These are phyloP conservation scores for Cyberlindnera sargentensis DNA, from an alignment of 805 yeast species.

Conservation along the genomic window DNA sequence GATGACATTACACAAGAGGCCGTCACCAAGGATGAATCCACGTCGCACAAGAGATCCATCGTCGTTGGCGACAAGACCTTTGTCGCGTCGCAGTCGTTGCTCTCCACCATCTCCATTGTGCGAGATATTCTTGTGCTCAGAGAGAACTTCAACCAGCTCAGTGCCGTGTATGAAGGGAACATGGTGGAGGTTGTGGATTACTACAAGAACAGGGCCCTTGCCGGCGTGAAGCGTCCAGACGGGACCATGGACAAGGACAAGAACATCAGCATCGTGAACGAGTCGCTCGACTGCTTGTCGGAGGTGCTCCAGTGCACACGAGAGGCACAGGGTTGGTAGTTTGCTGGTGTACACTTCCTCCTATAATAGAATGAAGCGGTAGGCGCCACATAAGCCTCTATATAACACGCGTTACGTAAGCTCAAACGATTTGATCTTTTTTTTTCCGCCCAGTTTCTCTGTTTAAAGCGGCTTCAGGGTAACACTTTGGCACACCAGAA, in stretches of 20 bases:
- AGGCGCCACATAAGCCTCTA: too few relatives aligned
- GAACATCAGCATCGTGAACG: conserved; percentile 35
- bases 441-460: too few relatives aligned
- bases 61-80: conserved; percentile 49
- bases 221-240: conserved; percentile 19
- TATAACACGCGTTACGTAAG: too few relatives aligned
- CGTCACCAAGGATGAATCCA: conserved; percentile 5
- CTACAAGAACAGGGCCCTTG: conserved; percentile 40
- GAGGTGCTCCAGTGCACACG: conserved; percentile 25
- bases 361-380: too few relatives aligned
- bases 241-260: conserved; percentile 20
- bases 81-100: conserved; percentile 48
- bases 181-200: conserved; percentile 39
- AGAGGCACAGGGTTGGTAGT: conserved; percentile 5
- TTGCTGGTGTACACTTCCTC: neutral
- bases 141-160: conserved; percentile 44
- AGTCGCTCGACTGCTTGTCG: conserved; percentile 33
- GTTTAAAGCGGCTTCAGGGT: too few relatives aligned
- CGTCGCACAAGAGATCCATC: conserved; percentile 32
- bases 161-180: conserved; percentile 34
- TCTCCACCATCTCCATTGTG: conserved; percentile 32
- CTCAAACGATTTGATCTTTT: too few relatives aligned
- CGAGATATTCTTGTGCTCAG: conserved; percentile 51
- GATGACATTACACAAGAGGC: conserved; percentile 8
- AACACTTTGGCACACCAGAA: too few relatives aligned